Evolutionary conservation across 2,329 filamentous ascomycete species (phyloP).

Genomic region (Pleomassaria siparia): DNA sequence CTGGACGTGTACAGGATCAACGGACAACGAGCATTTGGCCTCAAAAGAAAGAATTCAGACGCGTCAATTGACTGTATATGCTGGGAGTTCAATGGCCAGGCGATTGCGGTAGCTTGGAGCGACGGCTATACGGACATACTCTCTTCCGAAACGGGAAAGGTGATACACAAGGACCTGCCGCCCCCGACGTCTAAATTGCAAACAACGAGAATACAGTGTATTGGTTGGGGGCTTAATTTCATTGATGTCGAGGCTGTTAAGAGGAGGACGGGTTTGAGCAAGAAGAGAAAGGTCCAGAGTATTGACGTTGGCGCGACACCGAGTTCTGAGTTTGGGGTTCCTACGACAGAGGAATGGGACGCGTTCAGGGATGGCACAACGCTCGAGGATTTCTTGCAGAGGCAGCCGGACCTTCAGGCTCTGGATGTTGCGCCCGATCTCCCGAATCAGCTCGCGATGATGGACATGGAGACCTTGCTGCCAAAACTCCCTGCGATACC

Average conservation of each 20-base stretch:
- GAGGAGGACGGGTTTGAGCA: conserved; percentile 38
- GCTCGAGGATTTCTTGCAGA: conserved; percentile 45
- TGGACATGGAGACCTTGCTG: conserved; percentile 42
- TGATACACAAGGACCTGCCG: conserved; percentile 62
- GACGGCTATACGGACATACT: conserved; percentile 77
- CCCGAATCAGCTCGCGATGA: conserved; percentile 43
- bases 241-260: conserved; percentile 52
- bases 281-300: conserved; percentile 15
- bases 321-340: conserved; percentile 8
- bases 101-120: conserved; percentile 80
- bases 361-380: conserved; percentile 33
- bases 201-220: conserved; percentile 43
- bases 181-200: conserved; percentile 10
- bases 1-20: conserved; percentile 78
- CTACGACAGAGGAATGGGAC: conserved; percentile 38
- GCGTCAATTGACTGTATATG: conserved; percentile 40
- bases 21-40: conserved; percentile 67
- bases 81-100: conserved; percentile 61
- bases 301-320: conserved; percentile 8
- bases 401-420: conserved; percentile 34
- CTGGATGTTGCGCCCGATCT: conserved; percentile 42
- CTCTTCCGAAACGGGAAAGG: conserved; percentile 78
- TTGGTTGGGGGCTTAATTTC: conserved; percentile 59
- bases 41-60: conserved; percentile 44
- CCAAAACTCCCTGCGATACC: conserved; percentile 44